Conservation (phyloP, 805 yeast genomes). For the Ascoidea tarda region DNA sequence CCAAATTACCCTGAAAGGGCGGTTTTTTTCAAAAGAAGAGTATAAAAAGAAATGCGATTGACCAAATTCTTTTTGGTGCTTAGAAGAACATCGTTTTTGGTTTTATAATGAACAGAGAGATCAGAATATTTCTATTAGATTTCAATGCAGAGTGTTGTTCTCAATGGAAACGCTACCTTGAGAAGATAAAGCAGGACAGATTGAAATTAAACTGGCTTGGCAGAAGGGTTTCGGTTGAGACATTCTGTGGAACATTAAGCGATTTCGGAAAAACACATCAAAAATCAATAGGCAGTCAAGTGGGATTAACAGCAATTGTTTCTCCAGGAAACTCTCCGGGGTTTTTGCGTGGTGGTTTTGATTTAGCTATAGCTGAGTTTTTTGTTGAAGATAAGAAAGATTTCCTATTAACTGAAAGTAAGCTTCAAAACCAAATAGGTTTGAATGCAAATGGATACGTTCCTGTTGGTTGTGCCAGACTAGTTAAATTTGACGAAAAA, state of each 20-base stretch:
- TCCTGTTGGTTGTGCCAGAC: slow-evolving; percentile 16
- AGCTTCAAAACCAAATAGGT: slow-evolving; percentile 10
- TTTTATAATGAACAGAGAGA: not conserved
- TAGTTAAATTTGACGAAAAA: slow-evolving; percentile 15
- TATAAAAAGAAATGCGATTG: no score
- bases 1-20: no score
- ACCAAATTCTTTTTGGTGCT: no score
- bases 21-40: no score
- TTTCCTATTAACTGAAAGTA: slow-evolving; percentile 14
- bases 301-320: slow-evolving; percentile 14
- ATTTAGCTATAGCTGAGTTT: slow-evolving; percentile 18
- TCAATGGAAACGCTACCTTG: not conserved
- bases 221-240: not conserved
- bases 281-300: not conserved
- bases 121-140: not conserved
- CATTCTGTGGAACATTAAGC: not conserved
- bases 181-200: no score
- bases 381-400: slow-evolving; percentile 10
- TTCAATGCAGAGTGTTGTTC: not conserved
- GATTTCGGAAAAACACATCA: not conserved
- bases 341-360: slow-evolving; percentile 27
- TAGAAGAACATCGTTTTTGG: no score
- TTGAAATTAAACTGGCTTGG: not conserved
- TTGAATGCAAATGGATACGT: slow-evolving; percentile 17
- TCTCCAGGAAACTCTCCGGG: slow-evolving; percentile 29